Conservation (phyloP, 345 rosid genomes). For the Psidium guajava region DNA sequence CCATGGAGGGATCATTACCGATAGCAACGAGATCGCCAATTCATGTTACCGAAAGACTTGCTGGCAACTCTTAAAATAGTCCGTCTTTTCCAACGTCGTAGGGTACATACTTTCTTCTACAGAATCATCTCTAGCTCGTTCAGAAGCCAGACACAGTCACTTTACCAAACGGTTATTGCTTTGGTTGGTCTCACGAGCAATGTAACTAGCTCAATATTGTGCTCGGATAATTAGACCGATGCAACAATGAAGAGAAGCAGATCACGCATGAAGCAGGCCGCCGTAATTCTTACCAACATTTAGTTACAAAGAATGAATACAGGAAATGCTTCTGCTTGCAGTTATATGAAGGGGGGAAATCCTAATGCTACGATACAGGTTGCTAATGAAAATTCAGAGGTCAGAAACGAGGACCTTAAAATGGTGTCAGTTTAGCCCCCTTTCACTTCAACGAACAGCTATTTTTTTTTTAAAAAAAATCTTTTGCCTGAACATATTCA, state of each 20-base stretch:
- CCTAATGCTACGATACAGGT: not conserved
- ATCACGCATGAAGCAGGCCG: not conserved
- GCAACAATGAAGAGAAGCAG: not conserved
- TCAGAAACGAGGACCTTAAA: not conserved
- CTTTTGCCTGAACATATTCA: not conserved
- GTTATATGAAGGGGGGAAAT: not conserved
- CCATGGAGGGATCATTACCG: not conserved
- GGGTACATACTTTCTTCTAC: not conserved
- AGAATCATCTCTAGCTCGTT: not conserved
- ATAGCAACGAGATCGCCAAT: not conserved
- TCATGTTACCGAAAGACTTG: not conserved
- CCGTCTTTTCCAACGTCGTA: not conserved
- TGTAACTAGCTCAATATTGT: not conserved
- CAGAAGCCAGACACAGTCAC: not conserved
- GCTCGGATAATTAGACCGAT: not conserved
- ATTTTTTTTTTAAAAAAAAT: not conserved
- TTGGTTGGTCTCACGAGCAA: not conserved
- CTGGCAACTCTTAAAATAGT: not conserved
- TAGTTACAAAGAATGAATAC: not conserved
- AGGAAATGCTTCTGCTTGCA: not conserved
- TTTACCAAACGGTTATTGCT: not conserved
- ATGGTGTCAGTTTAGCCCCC: not conserved
- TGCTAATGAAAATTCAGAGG: not conserved
- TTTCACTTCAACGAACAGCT: not conserved
- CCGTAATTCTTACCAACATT: not conserved